These are phyloP conservation scores for Posidonia australis DNA, from an alignment of 106 monocot genomes.

Conservation along the genomic window DNA sequence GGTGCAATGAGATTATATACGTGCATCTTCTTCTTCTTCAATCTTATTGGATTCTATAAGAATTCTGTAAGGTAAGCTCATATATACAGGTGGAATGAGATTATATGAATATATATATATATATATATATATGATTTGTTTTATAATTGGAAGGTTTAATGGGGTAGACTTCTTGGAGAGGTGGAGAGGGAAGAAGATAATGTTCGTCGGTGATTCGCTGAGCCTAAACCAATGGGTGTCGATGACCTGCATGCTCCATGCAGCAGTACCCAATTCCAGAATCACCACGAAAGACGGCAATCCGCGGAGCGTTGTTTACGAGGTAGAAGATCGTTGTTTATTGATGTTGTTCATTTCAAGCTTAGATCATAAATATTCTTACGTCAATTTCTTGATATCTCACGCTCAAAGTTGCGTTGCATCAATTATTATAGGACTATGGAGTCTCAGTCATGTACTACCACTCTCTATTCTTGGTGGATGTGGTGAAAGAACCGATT, in stretches of 20 bases:
- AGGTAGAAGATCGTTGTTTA: conserved; percentile 33
- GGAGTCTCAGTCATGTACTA: conserved; percentile 48
- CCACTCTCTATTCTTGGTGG: conserved; percentile 40
- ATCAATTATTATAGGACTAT: conserved; percentile 46
- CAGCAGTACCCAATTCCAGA: conserved; percentile 21
- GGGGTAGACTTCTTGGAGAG: conserved; percentile 1
- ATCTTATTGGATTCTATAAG: too few species aligned
- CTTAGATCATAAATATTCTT: not conserved
- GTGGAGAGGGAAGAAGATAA: conserved; percentile 31
- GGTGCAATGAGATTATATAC: not conserved
- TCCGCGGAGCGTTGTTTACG: conserved; percentile 26
- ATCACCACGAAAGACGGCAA: not conserved
- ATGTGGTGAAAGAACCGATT: conserved; percentile 26
- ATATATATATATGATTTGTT: not conserved
- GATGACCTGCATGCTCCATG: conserved; percentile 34
- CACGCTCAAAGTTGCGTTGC: too few species aligned
- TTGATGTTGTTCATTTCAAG: not conserved
- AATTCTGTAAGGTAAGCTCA: too few species aligned
- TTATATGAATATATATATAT: too few species aligned
- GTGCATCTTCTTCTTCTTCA: too few species aligned
- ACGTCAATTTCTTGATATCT: not conserved
- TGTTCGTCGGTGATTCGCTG: conserved; percentile 51
- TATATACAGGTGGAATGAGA: not conserved
- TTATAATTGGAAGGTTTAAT: conserved; percentile 6
- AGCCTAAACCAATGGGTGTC: conserved; percentile 39